phyloP scores from a whole-genome alignment of 2,329 filamentous ascomycete genomes.

The Neonectria hederae region DNA sequence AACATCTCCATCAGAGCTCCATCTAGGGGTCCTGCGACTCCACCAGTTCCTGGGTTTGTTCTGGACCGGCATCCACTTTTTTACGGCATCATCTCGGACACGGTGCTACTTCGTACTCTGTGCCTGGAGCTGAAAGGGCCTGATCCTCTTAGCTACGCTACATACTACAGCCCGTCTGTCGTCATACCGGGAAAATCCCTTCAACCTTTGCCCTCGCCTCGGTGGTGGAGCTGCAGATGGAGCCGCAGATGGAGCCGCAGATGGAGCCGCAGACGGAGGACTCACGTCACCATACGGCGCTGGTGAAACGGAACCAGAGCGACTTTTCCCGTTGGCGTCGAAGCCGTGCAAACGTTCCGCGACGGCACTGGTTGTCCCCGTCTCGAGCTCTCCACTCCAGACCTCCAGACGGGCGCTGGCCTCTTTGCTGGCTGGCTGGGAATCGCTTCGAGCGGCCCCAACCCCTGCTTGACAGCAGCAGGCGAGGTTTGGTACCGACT shows the following conservation, averaged over 20 bases:
- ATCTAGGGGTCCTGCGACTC: not conserved
- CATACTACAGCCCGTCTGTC: too few species aligned
- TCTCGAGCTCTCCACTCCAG: not conserved
- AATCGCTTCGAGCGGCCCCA: not conserved
- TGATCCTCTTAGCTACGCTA: not conserved
- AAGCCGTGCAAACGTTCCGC: not conserved
- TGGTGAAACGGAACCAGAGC: not conserved
- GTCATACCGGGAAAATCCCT: constrained; percentile 2
- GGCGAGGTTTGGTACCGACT: not conserved
- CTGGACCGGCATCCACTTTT: constrained; percentile 1
- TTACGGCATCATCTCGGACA: constrained; percentile 9
- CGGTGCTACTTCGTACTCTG: too few species aligned
- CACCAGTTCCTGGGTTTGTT: constrained; percentile 6
- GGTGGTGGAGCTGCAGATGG: not conserved
- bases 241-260: not conserved
- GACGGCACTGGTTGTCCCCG: not conserved
- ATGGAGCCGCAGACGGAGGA: not conserved
- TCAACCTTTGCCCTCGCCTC: too few species aligned
- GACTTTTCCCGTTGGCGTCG: constrained; percentile 2
- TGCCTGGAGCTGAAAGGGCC: too few species aligned
- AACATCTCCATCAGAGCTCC: not conserved
- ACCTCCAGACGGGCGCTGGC: not conserved
- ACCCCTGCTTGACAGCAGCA: not conserved
- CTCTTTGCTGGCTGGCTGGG: not conserved
- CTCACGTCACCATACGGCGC: not conserved